A percentile compares a stretch with the other conserved stretches of the same genome.
phyloP scores from a whole-genome alignment of 148 eudicot genomes.

The Heliosperma pusillum region DNA sequence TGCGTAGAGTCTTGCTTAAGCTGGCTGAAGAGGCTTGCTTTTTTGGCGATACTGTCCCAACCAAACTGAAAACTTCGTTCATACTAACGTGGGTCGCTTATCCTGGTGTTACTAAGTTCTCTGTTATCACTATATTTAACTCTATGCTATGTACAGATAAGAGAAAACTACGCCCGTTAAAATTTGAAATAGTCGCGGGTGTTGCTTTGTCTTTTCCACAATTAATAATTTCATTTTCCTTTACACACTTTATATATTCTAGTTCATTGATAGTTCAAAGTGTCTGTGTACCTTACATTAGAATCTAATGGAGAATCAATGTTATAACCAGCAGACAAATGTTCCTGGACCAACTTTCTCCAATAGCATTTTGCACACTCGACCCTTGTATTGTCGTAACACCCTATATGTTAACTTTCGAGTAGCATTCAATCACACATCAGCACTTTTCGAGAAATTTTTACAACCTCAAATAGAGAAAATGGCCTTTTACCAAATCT shows the following conservation, averaged over 20 bases:
- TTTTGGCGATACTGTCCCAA: constrained; percentile 79
- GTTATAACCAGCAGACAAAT: too few relatives aligned
- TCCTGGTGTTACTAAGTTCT: neutral
- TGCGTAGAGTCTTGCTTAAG: constrained; percentile 69
- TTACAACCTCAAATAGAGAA: neutral
- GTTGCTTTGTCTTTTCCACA: neutral
- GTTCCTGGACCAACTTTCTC: too few relatives aligned
- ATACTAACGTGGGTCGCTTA: constrained; percentile 45
- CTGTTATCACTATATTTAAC: too few relatives aligned
- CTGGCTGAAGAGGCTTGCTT: constrained; percentile 82
- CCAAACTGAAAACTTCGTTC: constrained; percentile 62
- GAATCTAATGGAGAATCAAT: too few relatives aligned
- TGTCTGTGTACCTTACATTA: too few relatives aligned
- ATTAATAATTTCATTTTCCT: neutral
- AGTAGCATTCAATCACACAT: neutral
- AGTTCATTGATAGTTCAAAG: too few relatives aligned
- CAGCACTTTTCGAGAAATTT: neutral
- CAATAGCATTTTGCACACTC: too few relatives aligned
- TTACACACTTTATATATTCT: neutral
- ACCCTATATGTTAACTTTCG: neutral
- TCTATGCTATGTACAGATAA: too few relatives aligned
- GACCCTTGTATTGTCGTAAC: neutral
- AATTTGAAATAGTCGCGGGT: too few relatives aligned
- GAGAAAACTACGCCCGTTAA: too few relatives aligned
- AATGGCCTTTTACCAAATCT: neutral